A percentile compares a stretch with the other conserved stretches of the same genome.
Conservation (phyloP, 192 early-diverging fungal species). For the Linnemannia schmuckeri region DNA sequence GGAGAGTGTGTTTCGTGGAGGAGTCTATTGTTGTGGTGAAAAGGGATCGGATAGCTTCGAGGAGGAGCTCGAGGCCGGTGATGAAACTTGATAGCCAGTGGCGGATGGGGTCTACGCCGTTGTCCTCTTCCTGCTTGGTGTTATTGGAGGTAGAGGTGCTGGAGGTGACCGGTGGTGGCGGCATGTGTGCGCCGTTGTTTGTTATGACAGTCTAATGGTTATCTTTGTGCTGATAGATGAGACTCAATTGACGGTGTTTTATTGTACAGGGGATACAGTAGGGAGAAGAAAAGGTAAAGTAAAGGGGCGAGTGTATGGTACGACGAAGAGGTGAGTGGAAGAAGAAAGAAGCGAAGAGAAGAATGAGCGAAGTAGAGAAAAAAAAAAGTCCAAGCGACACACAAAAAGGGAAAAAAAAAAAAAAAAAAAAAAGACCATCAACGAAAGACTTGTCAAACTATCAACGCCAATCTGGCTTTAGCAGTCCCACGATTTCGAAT, state of each 20-base stretch:
- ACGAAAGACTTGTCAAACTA: background rate
- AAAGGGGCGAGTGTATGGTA: background rate
- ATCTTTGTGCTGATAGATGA: too few relatives aligned
- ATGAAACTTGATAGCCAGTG: slow-evolving; percentile 24
- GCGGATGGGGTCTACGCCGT: slow-evolving; percentile 12
- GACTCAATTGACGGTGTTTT: background rate
- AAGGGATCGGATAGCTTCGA: slow-evolving; percentile 16
- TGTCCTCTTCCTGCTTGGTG: background rate
- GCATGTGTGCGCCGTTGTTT: slow-evolving; percentile 8
- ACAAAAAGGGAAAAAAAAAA: background rate
- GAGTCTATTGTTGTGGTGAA: background rate
- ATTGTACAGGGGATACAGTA: background rate
- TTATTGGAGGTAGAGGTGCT: background rate
- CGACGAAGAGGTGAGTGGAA: background rate
- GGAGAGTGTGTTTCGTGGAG: background rate
- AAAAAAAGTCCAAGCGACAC: background rate
- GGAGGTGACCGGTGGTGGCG: background rate
- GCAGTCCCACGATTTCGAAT: background rate
- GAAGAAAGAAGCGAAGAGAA: background rate
- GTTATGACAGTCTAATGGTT: background rate
- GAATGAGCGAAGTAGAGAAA: background rate
- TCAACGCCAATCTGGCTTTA: background rate
- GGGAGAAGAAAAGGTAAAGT: background rate
- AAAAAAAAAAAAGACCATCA: background rate
- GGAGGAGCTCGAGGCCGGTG: slow-evolving; percentile 28